phyloP scores from a whole-genome alignment of 2,329 filamentous ascomycete genomes.

The Pseudogymnoascus sp. region DNA sequence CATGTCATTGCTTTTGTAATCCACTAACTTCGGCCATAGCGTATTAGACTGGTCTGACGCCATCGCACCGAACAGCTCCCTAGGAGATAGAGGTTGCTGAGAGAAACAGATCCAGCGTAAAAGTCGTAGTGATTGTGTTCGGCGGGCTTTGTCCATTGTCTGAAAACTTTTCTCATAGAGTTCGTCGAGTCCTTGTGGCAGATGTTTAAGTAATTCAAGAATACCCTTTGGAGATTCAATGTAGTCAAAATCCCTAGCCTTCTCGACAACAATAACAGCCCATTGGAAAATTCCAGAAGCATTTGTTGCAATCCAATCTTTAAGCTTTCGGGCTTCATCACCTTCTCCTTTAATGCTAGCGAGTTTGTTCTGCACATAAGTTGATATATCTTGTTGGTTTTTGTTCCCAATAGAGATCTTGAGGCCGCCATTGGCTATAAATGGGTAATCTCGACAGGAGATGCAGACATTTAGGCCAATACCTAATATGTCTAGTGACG shows the following conservation, averaged over 20 bases:
- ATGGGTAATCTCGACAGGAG: background rate
- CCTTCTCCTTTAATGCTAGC: background rate
- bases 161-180: background rate
- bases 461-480: background rate
- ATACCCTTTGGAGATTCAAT: background rate
- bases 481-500: background rate
- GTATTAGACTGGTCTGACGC: background rate
- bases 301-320: slow-evolving; percentile 19
- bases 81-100: background rate
- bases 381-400: slow-evolving; percentile 26
- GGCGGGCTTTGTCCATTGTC: background rate
- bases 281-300: slow-evolving; percentile 32
- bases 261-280: slow-evolving; percentile 26
- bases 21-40: background rate
- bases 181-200: background rate
- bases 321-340: background rate
- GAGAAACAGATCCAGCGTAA: background rate
- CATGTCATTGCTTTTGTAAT: background rate
- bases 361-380: slow-evolving; percentile 24
- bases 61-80: background rate
- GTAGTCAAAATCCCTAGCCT: background rate
- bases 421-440: slow-evolving; percentile 11
- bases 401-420: slow-evolving; percentile 26
- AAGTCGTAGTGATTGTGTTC: background rate
- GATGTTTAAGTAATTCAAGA: background rate